A percentile compares a stretch with the other conserved stretches of the same genome.
Evolutionary conservation across 768 basidiomycete species (phyloP).

Genomic region (Tephrocybe sp.): DNA sequence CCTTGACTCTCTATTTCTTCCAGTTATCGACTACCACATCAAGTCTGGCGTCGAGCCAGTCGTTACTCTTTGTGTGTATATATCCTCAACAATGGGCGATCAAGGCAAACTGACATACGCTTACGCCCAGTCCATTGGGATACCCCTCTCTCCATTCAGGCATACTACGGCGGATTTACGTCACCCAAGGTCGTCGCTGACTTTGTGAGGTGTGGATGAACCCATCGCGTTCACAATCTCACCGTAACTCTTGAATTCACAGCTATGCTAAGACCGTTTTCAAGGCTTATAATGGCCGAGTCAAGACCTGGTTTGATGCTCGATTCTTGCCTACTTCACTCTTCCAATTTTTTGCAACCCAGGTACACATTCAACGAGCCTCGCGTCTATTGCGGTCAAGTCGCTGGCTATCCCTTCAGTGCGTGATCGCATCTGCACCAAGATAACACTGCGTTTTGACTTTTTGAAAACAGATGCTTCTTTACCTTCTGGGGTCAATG

Average conservation of each 20-base stretch:
- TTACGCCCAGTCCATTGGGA: constrained; percentile 45
- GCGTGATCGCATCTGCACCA: constrained; percentile 4
- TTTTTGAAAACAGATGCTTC: constrained; percentile 28
- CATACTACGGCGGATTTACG: constrained; percentile 51
- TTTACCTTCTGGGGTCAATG: constrained; percentile 41
- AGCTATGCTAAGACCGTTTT: constrained; percentile 53
- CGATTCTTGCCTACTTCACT: not conserved
- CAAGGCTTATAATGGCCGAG: constrained; percentile 45
- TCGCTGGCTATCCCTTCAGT: constrained; percentile 44
- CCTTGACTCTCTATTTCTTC: not conserved
- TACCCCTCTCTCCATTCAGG: constrained; percentile 43
- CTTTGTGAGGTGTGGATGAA: constrained; percentile 39
- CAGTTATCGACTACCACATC: constrained; percentile 47
- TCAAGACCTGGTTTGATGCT: constrained; percentile 42
- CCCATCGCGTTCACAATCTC: not conserved
- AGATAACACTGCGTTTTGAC: not conserved
- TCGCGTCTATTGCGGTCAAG: constrained; percentile 38
- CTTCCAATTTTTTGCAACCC: not conserved
- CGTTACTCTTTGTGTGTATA: constrained; percentile 49
- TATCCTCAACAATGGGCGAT: not conserved
- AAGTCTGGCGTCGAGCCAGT: constrained; percentile 43
- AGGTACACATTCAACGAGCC: constrained; percentile 58
- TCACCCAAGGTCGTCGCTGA: constrained; percentile 46
- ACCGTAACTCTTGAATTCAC: not conserved
- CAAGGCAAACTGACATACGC: not conserved